phyloP scores from a whole-genome alignment of 208 protist species.

The Acanthamoeba rhysodes region DNA sequence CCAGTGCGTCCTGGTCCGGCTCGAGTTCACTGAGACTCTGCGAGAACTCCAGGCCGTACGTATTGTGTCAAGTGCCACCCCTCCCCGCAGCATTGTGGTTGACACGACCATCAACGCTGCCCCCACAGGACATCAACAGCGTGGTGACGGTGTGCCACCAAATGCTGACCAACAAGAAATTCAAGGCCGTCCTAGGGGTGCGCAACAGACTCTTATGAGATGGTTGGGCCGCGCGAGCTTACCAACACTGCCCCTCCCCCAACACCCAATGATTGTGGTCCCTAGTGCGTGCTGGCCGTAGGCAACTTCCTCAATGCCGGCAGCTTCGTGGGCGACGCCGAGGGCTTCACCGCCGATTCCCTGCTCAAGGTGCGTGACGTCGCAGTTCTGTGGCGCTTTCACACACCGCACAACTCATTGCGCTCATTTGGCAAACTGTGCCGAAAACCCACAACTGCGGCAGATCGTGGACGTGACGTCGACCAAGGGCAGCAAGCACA shows the following conservation, averaged over 20 bases:
- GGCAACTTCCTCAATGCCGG: conserved; percentile 68
- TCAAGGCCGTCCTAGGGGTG: conserved; percentile 28
- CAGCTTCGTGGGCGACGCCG: conserved; percentile 59
- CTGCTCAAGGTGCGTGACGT: conserved; percentile 19
- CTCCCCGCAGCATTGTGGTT: background rate
- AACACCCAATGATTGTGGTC: no score
- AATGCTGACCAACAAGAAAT: conserved; percentile 38
- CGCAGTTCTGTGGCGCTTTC: background rate
- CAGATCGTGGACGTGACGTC: conserved; percentile 47
- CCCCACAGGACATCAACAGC: background rate
- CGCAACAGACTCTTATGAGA: background rate
- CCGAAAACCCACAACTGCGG: background rate
- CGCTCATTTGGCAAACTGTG: no score
- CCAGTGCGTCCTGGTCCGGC: conserved; percentile 13
- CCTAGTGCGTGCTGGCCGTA: conserved; percentile 27
- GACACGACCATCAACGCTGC: background rate
- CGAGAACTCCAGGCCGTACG: background rate
- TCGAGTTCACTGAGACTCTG: conserved; percentile 23
- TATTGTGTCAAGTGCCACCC: background rate
- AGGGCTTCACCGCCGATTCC: conserved; percentile 51
- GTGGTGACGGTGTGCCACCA: background rate
- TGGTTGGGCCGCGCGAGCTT: no score
- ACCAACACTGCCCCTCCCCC: no score
- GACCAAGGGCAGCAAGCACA: conserved; percentile 40
- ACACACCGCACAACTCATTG: background rate